Conservation (phyloP, 2,329 filamentous ascomycete genomes). For the Cytospora chrysosperma region DNA sequence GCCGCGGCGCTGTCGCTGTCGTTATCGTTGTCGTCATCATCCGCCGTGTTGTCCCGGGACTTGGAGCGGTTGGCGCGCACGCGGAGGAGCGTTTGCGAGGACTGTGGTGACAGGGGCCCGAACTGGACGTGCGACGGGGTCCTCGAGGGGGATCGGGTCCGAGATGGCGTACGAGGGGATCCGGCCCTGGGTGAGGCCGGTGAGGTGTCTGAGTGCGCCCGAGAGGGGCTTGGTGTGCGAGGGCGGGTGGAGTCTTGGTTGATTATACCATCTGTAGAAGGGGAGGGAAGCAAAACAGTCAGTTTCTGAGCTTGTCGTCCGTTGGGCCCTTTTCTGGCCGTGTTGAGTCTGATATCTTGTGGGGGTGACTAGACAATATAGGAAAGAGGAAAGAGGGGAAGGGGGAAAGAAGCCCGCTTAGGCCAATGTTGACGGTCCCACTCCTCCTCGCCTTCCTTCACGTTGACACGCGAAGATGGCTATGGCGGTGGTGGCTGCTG, state of each 20-base stretch:
- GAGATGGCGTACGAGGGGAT: conserved; percentile 24
- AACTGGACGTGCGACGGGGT: conserved; percentile 33
- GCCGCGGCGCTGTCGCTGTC: conserved; percentile 12
- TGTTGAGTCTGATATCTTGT: not conserved
- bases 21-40: not conserved
- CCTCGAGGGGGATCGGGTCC: conserved; percentile 40
- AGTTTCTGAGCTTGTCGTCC: conserved; percentile 4
- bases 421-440: not conserved
- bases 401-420: not conserved
- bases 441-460: not conserved
- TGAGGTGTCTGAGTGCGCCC: conserved; percentile 9
- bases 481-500: not conserved
- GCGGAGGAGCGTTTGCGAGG: conserved; percentile 44
- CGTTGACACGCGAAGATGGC: not conserved
- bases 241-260: conserved; percentile 1
- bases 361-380: no score
- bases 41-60: conserved; percentile 5
- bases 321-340: not conserved
- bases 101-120: conserved; percentile 50
- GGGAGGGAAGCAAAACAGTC: conserved; percentile 2
- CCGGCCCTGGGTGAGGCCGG: not conserved
- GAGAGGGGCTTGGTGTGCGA: conserved; percentile 4
- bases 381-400: not conserved
- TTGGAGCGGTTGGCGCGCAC: conserved; percentile 33
- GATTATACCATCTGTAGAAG: conserved; percentile 24